Evolutionary conservation across 225 moss, liverwort and hornwort species (phyloP), one percentile per base, ranked within the genome.

Genomic region (Physcomitrellopsis africana): DNA sequence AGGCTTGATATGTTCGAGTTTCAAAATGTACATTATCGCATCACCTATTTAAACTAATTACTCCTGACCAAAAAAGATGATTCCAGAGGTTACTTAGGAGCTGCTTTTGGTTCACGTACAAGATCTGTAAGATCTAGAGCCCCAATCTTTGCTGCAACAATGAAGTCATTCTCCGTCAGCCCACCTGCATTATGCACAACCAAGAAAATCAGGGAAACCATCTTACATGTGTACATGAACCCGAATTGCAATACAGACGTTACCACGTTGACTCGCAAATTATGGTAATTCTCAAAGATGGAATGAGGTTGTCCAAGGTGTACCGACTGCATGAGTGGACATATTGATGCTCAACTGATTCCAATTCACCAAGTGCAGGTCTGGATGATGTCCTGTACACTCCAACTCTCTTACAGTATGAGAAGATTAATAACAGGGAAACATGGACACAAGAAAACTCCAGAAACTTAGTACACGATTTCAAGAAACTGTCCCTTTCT

Each of bases 141-240:
- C 70, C 77, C 85, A 56, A 95, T 88, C 76, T 95, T 93, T 3
- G 95, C 92, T 67, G 92, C 95, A 73, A 95, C 79, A 44, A 91
- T 95, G 82, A 95, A 95, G 74, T 95, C 95, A 73, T 95, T 95
- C 68, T 91, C 89, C 9, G 88, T 92, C 78, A 95, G 80, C 3
- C 95, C 95, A 10, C 92, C 94, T 91, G 85, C 80, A 86, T 20
- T 67, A 71, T 14, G 10, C 13, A 51, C 56, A 77, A 53, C 7
- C 32, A 7, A 42, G 45, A 46, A 54, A 26, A 37, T 60, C 1
- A 55, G 0, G 15, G 18, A 42, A 51, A 43, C 53, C 24, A 46
- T 55, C 29, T 24, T 14, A 54, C 37, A 26, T 17, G 32, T 37
- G 32, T 37, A 2, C n/a, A 12, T 12, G 41, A 56, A 45, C 42